Evolutionary conservation across 1,284 basidiomycete genomes (phyloP).

Genomic region (Trichosporon sp.): DNA sequence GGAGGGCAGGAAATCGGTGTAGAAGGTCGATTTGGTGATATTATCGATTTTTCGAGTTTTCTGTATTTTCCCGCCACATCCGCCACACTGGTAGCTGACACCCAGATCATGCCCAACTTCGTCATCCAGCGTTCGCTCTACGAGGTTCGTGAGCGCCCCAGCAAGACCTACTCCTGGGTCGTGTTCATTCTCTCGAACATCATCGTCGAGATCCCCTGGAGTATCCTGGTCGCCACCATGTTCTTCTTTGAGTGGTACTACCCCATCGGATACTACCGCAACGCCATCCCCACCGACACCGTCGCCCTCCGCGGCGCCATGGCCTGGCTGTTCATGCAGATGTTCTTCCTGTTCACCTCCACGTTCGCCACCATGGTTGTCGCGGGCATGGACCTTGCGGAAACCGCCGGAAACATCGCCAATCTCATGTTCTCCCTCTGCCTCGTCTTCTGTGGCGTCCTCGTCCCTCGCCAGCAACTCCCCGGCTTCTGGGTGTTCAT

Average conservation of each 20-base stretch:
- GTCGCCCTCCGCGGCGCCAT: slow-evolving; percentile 41
- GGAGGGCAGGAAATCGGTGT: background rate
- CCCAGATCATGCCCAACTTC: slow-evolving; percentile 51
- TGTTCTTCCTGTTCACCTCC: slow-evolving; percentile 49
- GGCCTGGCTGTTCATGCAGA: slow-evolving; percentile 44
- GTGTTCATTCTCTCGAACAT: slow-evolving; percentile 55
- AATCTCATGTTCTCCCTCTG: slow-evolving; percentile 50
- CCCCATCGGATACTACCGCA: slow-evolving; percentile 48
- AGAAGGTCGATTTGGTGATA: background rate
- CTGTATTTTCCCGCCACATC: background rate
- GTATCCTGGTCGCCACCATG: slow-evolving; percentile 53
- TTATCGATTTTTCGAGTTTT: background rate
- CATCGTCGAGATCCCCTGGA: slow-evolving; percentile 49
- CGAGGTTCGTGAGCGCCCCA: slow-evolving; percentile 67
- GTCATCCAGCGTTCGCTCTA: slow-evolving; percentile 58
- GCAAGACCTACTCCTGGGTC: slow-evolving; percentile 78
- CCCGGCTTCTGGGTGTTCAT: slow-evolving; percentile 77
- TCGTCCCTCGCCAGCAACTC: slow-evolving; percentile 49
- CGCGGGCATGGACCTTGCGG: slow-evolving; percentile 45
- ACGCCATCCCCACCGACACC: slow-evolving; percentile 41
- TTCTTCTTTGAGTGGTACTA: slow-evolving; percentile 53
- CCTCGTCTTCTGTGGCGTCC: slow-evolving; percentile 64
- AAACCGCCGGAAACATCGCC: slow-evolving; percentile 50
- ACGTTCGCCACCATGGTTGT: slow-evolving; percentile 49
- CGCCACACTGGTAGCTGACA: slow-evolving; percentile 6